Conservation (phyloP, 2,329 filamentous ascomycete species). For the Xylaria multiplex region DNA sequence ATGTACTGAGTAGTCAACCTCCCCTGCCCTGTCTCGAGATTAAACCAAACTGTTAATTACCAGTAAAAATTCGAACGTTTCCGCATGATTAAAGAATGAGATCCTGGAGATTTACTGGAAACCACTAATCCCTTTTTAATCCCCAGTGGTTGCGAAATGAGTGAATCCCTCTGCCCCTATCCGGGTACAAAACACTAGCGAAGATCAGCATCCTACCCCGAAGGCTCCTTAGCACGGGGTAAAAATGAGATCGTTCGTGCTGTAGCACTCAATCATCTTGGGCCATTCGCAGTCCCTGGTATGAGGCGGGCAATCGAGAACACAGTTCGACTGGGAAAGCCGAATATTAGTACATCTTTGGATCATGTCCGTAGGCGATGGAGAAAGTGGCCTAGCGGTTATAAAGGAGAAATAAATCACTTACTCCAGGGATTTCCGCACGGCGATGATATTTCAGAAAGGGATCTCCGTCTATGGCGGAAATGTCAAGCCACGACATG, state of each 20-base stretch:
- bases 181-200: not conserved
- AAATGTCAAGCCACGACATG: slow-evolving; percentile 40
- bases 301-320: slow-evolving; percentile 38
- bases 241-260: slow-evolving; percentile 19
- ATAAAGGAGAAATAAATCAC: not conserved
- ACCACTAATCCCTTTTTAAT: not conserved
- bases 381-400: not conserved
- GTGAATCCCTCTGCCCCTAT: not conserved
- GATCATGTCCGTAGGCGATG: not conserved
- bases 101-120: not conserved
- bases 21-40: no score
- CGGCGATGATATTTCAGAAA: slow-evolving; percentile 37
- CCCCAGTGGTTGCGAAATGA: no score
- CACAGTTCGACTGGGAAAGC: slow-evolving; percentile 22
- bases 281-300: slow-evolving; percentile 39
- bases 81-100: not conserved
- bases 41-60: no score
- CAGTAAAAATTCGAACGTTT: no score
- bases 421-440: slow-evolving; percentile 37
- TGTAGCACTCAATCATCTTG: slow-evolving; percentile 18
- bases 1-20: no score
- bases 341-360: slow-evolving; percentile 6
- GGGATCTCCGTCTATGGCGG: slow-evolving; percentile 39
- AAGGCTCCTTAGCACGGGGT: slow-evolving; percentile 19
- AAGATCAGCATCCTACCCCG: no score